phyloP scores from a whole-genome alignment of 257 asterid genomes.

The Solanum corneliomulleri region DNA sequence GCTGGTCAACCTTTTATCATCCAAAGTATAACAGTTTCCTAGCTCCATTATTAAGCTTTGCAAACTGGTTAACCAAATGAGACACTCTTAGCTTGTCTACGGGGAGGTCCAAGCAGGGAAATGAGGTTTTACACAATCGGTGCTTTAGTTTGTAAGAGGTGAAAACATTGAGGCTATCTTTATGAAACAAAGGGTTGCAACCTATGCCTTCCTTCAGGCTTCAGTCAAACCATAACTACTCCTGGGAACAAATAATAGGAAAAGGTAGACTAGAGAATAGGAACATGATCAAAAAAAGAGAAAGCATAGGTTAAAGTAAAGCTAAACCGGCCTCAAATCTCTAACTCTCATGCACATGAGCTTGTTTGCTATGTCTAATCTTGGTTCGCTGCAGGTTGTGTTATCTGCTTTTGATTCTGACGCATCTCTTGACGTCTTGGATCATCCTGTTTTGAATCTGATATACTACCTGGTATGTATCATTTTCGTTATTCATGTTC shows the following conservation, averaged over 20 bases:
- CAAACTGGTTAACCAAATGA: background rate
- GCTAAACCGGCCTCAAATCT: background rate
- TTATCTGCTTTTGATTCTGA: conserved; percentile 71
- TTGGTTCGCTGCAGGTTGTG: conserved; percentile 40
- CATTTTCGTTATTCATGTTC: background rate
- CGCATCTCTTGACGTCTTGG: conserved; percentile 71
- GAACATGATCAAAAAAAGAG: background rate
- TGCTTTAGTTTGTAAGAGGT: background rate
- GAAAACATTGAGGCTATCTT: background rate
- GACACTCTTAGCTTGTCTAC: background rate
- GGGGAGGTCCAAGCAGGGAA: background rate
- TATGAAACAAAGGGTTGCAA: background rate
- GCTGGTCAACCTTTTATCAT: background rate
- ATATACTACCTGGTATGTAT: conserved; percentile 64
- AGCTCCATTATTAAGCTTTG: background rate
- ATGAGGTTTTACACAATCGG: background rate
- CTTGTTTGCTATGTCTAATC: background rate
- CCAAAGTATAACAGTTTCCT: background rate
- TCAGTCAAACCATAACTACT: background rate
- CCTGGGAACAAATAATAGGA: background rate
- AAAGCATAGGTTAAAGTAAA: background rate
- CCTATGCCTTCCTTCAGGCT: background rate
- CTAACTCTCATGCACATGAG: background rate
- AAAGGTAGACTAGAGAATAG: background rate
- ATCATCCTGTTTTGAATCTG: conserved; percentile 74